These are phyloP conservation scores for Coemansia sp. DNA, from an alignment of 192 early-diverging fungal genomes.

Conservation along the genomic window DNA sequence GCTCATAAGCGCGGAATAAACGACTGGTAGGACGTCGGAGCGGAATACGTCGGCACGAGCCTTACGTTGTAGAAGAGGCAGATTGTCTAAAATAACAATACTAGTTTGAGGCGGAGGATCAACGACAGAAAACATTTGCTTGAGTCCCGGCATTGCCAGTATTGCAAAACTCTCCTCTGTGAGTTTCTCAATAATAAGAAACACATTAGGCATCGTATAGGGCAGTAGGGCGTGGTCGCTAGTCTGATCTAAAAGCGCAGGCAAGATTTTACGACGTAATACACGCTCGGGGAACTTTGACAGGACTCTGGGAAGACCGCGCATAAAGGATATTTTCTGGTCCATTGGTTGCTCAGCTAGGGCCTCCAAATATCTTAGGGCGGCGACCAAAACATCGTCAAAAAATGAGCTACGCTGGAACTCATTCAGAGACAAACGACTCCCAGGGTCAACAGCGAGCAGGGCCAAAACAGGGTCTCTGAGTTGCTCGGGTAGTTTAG, in stretches of 20 bases:
- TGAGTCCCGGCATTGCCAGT: slow-evolving; percentile 64
- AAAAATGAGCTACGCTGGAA: slow-evolving; percentile 76
- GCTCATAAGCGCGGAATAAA: slow-evolving; percentile 69
- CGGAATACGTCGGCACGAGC: slow-evolving; percentile 60
- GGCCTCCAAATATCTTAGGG: slow-evolving; percentile 77
- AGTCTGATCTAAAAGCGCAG: slow-evolving; percentile 69
- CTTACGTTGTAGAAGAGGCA: slow-evolving; percentile 70
- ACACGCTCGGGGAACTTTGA: slow-evolving; percentile 74
- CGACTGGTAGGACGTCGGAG: slow-evolving; percentile 70
- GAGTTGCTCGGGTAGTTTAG: slow-evolving; percentile 59
- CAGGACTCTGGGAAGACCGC: slow-evolving; percentile 70
- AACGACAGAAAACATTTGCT: slow-evolving; percentile 15
- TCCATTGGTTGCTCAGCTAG: slow-evolving; percentile 79
- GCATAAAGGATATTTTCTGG: slow-evolving; percentile 80
- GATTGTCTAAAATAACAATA: slow-evolving; percentile 65
- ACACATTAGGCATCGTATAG: slow-evolving; percentile 76
- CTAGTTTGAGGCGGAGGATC: slow-evolving; percentile 66
- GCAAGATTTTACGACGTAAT: slow-evolving; percentile 72
- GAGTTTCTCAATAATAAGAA: slow-evolving; percentile 68
- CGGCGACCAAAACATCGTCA: slow-evolving; percentile 77
- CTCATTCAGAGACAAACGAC: slow-evolving; percentile 62
- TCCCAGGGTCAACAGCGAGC: slow-evolving; percentile 57
- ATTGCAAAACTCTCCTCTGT: slow-evolving; percentile 63
- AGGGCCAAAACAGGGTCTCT: slow-evolving; percentile 58
- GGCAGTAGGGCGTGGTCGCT: slow-evolving; percentile 76